Evolutionary conservation across 169 alveolate genomes (phyloP).

Genomic region (Plasmodium yoelii): DNA sequence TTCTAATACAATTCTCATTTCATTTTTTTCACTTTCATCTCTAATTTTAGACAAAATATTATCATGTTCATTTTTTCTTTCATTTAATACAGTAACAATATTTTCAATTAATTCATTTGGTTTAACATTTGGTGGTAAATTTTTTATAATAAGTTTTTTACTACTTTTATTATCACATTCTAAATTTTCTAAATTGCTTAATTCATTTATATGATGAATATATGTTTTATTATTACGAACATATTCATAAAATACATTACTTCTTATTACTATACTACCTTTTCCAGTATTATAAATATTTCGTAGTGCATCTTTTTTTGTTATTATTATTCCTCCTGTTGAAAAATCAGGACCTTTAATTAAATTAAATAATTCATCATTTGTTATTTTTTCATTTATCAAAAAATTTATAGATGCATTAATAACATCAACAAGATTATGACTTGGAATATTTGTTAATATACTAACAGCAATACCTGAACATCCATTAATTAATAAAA

Average conservation of each 20-base stretch:
- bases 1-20: conserved; percentile 78
- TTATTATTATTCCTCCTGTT: conserved; percentile 87
- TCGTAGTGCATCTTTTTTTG: conserved; percentile 68
- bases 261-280: conserved; percentile 82
- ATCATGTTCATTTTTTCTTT: conserved; percentile 72
- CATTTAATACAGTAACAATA: conserved; percentile 30
- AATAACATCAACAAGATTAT: conserved; percentile 85
- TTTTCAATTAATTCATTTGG: conserved; percentile 61
- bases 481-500: conserved; percentile 86
- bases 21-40: conserved; percentile 79
- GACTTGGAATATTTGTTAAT: conserved; percentile 89
- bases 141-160: conserved; percentile 55
- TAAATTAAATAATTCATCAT: conserved; percentile 76
- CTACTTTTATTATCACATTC: conserved; percentile 31
- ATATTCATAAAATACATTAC: conserved; percentile 66
- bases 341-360: conserved; percentile 90
- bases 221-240: conserved; percentile 22
- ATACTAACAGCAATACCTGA: conserved; percentile 91
- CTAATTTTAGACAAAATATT: conserved; percentile 58
- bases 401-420: conserved; percentile 78
- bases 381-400: conserved; percentile 71
- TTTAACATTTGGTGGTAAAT: conserved; percentile 80
- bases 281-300: conserved; percentile 84
- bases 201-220: conserved; percentile 30
- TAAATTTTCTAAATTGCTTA: conserved; percentile 5